Evolutionary conservation across 2,329 filamentous ascomycete species (phyloP), one percentile per base, ranked within the genome.

Genomic region (Polychaeton citri): DNA sequence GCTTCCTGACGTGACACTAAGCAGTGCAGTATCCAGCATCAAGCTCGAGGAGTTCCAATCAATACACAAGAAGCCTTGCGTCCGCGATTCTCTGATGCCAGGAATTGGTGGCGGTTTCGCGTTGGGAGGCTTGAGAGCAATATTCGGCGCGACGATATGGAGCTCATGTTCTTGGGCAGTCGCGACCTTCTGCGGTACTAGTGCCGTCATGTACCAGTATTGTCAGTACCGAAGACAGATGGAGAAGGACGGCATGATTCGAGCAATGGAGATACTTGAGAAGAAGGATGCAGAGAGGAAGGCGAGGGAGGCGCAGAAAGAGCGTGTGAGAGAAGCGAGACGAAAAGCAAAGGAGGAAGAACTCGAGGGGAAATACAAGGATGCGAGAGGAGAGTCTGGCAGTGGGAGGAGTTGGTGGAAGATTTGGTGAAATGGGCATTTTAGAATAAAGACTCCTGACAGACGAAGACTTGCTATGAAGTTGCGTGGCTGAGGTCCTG

Each of bases 81-180:
- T 84, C 15, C 71, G 87, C 42, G 80, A 93, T 53, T 79, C 83
- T 2, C 67, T 94, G 36, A 64, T 96, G 47, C 76, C 81, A 2
- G 90, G 86, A 17, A 92, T 98, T 49, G 81, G 75, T 1, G 71
- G 74, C 2, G 90, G 84, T 3, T 81, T 85, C 43, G 80, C 72
- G 3, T 61, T 84, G 20, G 88, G 87, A 37, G 79, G 77, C 39
- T 51, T 87, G 37, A 74, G 80, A 43, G 81, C 78, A 49, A 66
- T 95, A 16, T 61, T 85, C 46, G 76, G 81, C 63, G 75, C 71
- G 30, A 68, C 70, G 13, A 61, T 85, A 41, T 71, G 70, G 38
- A 74, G 72, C 50, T 75, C 82, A 1, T 78, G 80, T 21, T 92
- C 92, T 52, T 93, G 83, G 81, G 86, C 85, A 0, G 85, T 90